phyloP scores from a whole-genome alignment of 306 rosid genomes.

The Begonia peltatifolia region DNA sequence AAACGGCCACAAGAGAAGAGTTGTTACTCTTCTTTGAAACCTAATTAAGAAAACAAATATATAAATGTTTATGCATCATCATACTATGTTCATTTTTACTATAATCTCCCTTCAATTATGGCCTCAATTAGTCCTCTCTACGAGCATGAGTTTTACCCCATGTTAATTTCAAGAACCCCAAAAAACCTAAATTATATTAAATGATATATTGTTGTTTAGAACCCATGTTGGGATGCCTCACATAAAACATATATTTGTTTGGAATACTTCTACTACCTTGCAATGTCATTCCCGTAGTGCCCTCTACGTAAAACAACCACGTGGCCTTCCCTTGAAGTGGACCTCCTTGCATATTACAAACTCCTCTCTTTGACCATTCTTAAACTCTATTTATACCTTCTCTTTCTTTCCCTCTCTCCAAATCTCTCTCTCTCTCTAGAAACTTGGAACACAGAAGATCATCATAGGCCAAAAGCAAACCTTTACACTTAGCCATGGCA shows the following conservation, averaged over 20 bases:
- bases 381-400: neutral
- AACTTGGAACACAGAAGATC: neutral
- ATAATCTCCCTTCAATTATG: neutral
- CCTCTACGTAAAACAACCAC: neutral
- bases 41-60: neutral
- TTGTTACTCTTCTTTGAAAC: neutral
- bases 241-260: neutral
- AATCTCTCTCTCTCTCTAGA: neutral
- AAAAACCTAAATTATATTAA: neutral
- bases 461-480: neutral
- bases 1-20: neutral
- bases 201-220: neutral
- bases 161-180: neutral
- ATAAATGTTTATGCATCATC: too few relatives aligned
- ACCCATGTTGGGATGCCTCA: neutral
- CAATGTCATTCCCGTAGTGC: neutral
- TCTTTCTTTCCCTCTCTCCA: neutral
- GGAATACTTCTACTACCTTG: neutral
- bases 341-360: neutral
- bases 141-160: neutral
- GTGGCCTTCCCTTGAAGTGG: neutral
- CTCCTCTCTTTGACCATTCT: neutral
- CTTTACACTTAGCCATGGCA: neutral
- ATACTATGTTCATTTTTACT: too few relatives aligned
- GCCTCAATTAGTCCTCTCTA: neutral